Percentiles rank a stretch among this genome's conserved stretches.
Evolutionary conservation across 2,329 filamentous ascomycete species (phyloP).

Genomic region (Aspergillus tubingensis): DNA sequence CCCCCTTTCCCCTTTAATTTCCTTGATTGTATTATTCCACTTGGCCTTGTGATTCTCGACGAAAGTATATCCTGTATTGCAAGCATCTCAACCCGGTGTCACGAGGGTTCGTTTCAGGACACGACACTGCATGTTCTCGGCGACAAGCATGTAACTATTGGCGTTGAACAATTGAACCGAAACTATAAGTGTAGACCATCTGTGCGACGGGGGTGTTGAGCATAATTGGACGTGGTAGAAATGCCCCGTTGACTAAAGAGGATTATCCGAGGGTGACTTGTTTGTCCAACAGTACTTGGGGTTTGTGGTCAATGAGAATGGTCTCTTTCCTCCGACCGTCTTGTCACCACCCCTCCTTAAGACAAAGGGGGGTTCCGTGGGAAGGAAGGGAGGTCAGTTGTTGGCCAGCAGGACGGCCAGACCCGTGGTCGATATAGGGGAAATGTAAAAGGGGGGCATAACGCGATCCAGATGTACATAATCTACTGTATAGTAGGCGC

Average conservation of each 20-base stretch:
- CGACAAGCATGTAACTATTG: conserved; percentile 27
- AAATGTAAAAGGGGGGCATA: no score
- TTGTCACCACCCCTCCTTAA: neutral
- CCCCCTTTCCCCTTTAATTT: conserved; percentile 3
- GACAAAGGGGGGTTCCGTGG: neutral
- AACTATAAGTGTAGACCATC: conserved; percentile 17
- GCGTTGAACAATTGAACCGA: conserved; percentile 20
- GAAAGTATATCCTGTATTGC: conserved; percentile 23
- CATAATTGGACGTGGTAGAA: conserved; percentile 6
- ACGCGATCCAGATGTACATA: no score
- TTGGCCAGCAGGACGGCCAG: no score
- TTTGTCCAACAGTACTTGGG: conserved; percentile 2
- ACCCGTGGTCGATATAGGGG: no score
- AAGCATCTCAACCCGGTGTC: conserved; percentile 18
- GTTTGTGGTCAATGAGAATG: neutral
- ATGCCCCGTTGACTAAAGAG: conserved; percentile 3
- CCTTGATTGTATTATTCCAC: conserved; percentile 25
- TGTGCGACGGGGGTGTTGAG: conserved; percentile 11
- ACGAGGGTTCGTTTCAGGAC: conserved; percentile 20
- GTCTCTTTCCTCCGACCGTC: neutral
- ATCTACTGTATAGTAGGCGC: no score
- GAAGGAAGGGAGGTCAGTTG: neutral
- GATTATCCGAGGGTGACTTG: conserved; percentile 1
- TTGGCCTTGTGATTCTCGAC: conserved; percentile 17
- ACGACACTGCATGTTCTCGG: conserved; percentile 24